Evolutionary conservation across 306 rosid genomes (phyloP).

Genomic region (Cicer pinnatifidum): DNA sequence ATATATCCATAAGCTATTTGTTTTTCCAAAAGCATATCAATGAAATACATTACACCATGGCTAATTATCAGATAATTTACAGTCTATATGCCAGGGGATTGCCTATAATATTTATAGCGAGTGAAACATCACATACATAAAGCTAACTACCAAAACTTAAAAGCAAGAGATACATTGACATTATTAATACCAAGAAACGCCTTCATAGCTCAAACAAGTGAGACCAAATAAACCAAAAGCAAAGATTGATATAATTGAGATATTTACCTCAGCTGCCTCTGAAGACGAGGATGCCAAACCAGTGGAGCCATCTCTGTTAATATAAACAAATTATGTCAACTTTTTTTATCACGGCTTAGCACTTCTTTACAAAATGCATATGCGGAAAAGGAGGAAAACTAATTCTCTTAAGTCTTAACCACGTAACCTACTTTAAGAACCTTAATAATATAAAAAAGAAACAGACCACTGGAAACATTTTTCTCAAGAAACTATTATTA

Average conservation of each 20-base stretch:
- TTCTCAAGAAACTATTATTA: constrained; percentile 1
- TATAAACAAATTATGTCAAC: constrained; percentile 32
- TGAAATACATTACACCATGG: neutral
- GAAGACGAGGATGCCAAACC: constrained; percentile 41
- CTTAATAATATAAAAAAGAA: neutral
- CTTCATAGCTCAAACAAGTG: neutral
- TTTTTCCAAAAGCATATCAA: neutral
- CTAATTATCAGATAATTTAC: neutral
- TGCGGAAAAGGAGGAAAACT: neutral
- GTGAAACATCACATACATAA: neutral
- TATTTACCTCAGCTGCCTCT: constrained; percentile 38
- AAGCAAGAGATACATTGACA: constrained; percentile 8
- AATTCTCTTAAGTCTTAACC: neutral
- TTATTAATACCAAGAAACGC: constrained; percentile 9
- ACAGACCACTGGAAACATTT: neutral
- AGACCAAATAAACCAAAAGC: constrained; percentile 25
- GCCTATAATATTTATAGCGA: neutral
- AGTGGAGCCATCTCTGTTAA: constrained; percentile 41
- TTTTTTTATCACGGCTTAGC: constrained; percentile 26
- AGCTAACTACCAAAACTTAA: constrained; percentile 5
- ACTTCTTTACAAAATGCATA: constrained; percentile 25
- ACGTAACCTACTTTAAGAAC: neutral
- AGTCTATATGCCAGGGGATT: constrained; percentile 14
- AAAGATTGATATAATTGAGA: neutral
- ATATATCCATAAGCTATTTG: neutral